Base-by-base conservation (phyloP, 108 stramenopile species). In the Phaeodactylum tricornutum region DNA sequence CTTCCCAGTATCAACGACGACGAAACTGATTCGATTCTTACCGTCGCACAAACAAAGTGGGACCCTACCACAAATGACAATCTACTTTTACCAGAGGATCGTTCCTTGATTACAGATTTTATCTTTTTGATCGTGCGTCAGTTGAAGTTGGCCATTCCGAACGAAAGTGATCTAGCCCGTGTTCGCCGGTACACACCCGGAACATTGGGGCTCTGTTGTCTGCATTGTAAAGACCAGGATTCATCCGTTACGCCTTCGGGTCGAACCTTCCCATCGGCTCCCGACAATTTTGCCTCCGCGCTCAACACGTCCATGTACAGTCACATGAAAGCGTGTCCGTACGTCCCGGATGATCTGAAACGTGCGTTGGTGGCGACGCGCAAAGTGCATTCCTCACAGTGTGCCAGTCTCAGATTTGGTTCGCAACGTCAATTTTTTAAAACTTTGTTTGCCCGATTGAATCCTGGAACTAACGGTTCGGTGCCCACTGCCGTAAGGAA, bases 341-440 rank as follows among this genome's bases (percentile, higher is more conserved):
- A 50, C 26, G 30, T 72, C 1, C 41, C 63, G 3, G 45, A 29
- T 0, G 22, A 60, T 8, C 3, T 72, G 47, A 72, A 77, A 29
- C 44, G 47, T 28, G 67, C 60, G 7, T 29, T 72, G 15, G 26
- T 24, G 38, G 29, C 57, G 15, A 28, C 66, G 16, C 53, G 63
- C 6, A 69, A 66, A 43, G 43, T 77, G 19, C 75, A 77, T 35
- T 57, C 63, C 9, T 29, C 53, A 16, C 75, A 77, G 33, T 62
- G 60, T 55, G 26, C 54, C 14, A 58, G 27, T n/a, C 32, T 77
- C 0, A 37, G 50, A 12, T 77, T 72, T 48, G 75, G 75, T 19
- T 61, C 75, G 1, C 75, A 77, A 34, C 67, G 75, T 8, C 43
- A 47, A 28, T 77, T 57, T 32, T 77, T 77, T 55, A 71, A 63